phyloP scores from a whole-genome alignment of 1,139 yeast genomes.

The Nakaseomyces kungkrabaensis region DNA sequence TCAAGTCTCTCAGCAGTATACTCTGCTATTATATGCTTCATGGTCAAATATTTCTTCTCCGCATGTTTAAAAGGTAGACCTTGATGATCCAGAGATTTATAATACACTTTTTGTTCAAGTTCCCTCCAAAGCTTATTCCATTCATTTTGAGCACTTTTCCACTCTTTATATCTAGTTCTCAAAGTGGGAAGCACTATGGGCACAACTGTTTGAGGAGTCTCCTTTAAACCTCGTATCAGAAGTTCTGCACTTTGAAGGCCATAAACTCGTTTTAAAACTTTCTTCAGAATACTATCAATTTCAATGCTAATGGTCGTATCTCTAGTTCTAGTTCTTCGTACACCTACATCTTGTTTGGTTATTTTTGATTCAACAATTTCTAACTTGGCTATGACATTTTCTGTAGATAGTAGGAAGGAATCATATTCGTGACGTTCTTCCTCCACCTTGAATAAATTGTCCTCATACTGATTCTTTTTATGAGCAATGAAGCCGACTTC shows the following conservation, averaged over 20 bases:
- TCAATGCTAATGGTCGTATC: conserved; percentile 80
- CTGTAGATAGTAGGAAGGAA: conserved; percentile 5
- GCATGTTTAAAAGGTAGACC: conserved; percentile 92
- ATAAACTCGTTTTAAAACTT: conserved; percentile 79
- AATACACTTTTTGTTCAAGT: conserved; percentile 85
- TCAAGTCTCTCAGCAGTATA: conserved; percentile 83
- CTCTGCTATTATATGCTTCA: conserved; percentile 79
- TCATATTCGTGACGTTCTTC: conserved; percentile 96
- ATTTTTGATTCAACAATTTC: conserved; percentile 86
- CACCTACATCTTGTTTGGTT: conserved; percentile 71
- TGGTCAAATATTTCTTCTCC: conserved; percentile 78
- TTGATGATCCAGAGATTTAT: conserved; percentile 82
- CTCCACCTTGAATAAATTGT: conserved; percentile 81
- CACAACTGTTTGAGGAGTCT: conserved; percentile 84
- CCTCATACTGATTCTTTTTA: conserved; percentile 92
- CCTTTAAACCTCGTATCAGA: conserved; percentile 87
- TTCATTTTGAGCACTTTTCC: conserved; percentile 93
- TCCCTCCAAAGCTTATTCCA: conserved; percentile 99
- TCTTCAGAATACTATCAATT: conserved; percentile 79
- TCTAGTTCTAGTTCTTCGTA: conserved; percentile 48
- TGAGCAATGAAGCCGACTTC: conserved; percentile 96
- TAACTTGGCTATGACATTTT: background rate
- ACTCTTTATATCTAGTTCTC: conserved; percentile 93
- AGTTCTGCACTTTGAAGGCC: conserved; percentile 90
- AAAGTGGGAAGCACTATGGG: conserved; percentile 81